Conservation (phyloP, 345 rosid genomes). For the Corchorus olitorius region DNA sequence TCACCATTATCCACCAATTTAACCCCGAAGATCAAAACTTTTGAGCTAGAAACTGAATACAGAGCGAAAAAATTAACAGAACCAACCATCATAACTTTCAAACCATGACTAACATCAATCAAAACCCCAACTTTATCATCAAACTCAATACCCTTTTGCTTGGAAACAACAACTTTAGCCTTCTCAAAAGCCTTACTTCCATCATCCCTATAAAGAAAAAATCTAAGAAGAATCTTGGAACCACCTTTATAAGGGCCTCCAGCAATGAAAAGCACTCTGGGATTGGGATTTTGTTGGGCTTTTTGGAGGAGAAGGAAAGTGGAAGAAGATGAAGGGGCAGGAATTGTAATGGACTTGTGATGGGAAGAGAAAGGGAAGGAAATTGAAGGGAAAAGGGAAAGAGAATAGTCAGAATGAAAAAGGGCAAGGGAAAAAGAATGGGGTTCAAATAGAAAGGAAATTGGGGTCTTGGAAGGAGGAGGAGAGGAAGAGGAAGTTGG, state of each 20-base stretch:
- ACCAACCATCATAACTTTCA: constrained; percentile 59
- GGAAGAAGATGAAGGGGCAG: constrained; percentile 48
- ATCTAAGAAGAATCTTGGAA: constrained; percentile 58
- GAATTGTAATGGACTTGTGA: constrained; percentile 31
- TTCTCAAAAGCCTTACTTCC: constrained; percentile 40
- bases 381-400: constrained; percentile 64
- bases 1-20: constrained; percentile 38
- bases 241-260: constrained; percentile 60
- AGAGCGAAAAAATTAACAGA: constrained; percentile 70
- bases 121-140: constrained; percentile 60
- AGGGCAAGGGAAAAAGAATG: constrained; percentile 69
- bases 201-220: constrained; percentile 38
- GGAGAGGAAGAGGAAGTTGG: constrained; percentile 40
- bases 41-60: constrained; percentile 60
- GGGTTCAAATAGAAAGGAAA: constrained; percentile 64
- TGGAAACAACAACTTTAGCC: constrained; percentile 52
- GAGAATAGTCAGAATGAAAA: constrained; percentile 58
- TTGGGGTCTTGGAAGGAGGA: constrained; percentile 37
- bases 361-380: constrained; percentile 35
- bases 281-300: constrained; percentile 27
- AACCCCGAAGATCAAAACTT: constrained; percentile 60
- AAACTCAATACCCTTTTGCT: constrained; percentile 62
- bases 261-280: constrained; percentile 51
- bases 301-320: constrained; percentile 44
- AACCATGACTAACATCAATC: constrained; percentile 58